Base-by-base conservation (phyloP, 768 basidiomycete species). In the Daedaleopsis nitida region DNA sequence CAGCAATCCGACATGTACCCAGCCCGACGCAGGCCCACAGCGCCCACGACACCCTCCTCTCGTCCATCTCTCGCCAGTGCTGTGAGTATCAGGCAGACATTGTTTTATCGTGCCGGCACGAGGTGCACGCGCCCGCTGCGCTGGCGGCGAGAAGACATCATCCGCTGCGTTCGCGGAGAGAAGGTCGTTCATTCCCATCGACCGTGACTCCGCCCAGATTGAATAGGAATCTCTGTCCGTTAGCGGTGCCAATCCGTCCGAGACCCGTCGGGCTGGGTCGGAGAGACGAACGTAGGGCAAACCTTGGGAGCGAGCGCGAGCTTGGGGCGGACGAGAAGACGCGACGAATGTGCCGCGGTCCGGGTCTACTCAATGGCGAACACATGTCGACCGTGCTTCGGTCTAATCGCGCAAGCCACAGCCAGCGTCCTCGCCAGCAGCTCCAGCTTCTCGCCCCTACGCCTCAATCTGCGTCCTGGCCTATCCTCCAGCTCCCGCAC, bases 371-470 rank as follows among this genome's bases (percentile, higher is more conserved):
- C 45, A 62, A 58, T 62, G 57, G 57, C 57, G 56, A 58, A 58
- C 61, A 34, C 61, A 62, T 52, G 61, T 62, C 61, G 23, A 34
- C 56, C 56, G 35, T 62, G 61, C 61, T 62, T 62, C 61, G 52
- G 52, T 55, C 56, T 52, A 53, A 52, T 55, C 60, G 38, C 50
- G 17, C 39, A 3, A 42, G 39, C 39, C 17, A 8, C 37, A 8
- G 37, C 37, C 37, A 8, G 9, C 14, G 14, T 14, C 37, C 8
- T 8, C 9, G 37, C 37, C 37, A 8, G 14, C 37, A 8, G 37
- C 8, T 14, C 37, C 37, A 42, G 55, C 60, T 61, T 52, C 60
- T 34, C 32, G 34, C 54, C 56, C 60, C 60, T 61, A 47, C 61
- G 56, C 61, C 61, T 58, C 43, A 62, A 58, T 54, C 61, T 54